phyloP scores from a whole-genome alignment of 2,329 filamentous ascomycete genomes.

The Sclerotinia subarctica region DNA sequence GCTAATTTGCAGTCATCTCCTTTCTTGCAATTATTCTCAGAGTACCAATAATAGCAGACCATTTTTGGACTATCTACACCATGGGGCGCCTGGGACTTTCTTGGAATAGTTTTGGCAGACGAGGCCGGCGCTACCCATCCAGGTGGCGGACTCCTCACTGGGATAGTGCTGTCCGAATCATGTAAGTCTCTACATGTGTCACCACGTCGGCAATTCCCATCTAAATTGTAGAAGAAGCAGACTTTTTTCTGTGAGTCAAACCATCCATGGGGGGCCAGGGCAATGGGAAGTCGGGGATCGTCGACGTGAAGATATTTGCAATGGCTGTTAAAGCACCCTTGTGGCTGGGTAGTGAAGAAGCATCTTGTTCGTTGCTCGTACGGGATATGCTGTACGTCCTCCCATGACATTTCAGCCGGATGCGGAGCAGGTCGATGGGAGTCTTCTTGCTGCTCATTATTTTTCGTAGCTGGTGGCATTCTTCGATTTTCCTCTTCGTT shows the following conservation, averaged over 20 bases:
- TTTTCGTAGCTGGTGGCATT: not conserved
- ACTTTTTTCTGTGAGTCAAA: constrained; percentile 5
- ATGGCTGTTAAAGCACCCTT: not conserved
- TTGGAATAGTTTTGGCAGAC: not conserved
- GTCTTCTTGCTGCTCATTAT: not conserved
- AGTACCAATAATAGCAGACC: constrained; percentile 16
- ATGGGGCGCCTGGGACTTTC: not conserved
- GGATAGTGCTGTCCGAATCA: not conserved
- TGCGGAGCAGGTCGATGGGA: constrained; percentile 9
- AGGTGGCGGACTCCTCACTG: not conserved
- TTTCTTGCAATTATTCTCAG: constrained; percentile 18
- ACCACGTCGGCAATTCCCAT: constrained; percentile 7
- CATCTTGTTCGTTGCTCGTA: constrained; percentile 9
- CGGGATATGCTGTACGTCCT: constrained; percentile 8
- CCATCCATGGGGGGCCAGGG: not conserved
- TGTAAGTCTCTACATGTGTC: constrained; percentile 10
- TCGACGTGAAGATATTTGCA: constrained; percentile 2
- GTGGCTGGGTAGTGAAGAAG: not conserved
- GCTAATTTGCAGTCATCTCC: constrained; percentile 7
- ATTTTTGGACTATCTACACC: not conserved
- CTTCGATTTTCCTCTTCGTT: not conserved
- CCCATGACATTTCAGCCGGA: constrained; percentile 8
- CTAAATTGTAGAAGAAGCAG: constrained; percentile 24
- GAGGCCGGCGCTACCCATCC: not conserved
- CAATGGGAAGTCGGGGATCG: not conserved